Evolutionary conservation across 306 rosid genomes (phyloP).

Genomic region (Sicyos baderoa): DNA sequence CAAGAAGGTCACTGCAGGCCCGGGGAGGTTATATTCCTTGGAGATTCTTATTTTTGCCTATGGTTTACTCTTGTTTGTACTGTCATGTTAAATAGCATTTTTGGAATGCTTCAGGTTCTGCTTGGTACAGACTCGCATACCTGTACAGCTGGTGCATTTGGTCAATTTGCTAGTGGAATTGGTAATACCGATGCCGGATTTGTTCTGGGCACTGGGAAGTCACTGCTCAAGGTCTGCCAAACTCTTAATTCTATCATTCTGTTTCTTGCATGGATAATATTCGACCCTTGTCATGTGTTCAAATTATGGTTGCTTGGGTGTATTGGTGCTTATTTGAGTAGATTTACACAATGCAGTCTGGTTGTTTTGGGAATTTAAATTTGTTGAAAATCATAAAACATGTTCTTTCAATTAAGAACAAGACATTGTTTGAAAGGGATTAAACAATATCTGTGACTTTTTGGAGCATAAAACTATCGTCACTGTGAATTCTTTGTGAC

Average conservation of each 20-base stretch:
- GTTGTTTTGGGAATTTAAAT: neutral
- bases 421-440: neutral
- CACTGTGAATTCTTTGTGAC: neutral
- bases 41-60: conserved; percentile 17
- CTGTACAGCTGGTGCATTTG: conserved; percentile 96
- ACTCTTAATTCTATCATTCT: neutral
- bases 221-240: conserved; percentile 63
- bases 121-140: conserved; percentile 98
- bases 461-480: neutral
- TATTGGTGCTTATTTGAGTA: conserved; percentile 5
- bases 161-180: conserved; percentile 94
- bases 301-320: neutral
- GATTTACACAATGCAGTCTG: neutral
- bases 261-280: conserved; percentile 5
- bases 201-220: conserved; percentile 84
- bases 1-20: conserved; percentile 99
- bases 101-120: conserved; percentile 50
- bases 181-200: conserved; percentile 95
- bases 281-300: neutral
- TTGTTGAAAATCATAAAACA: neutral
- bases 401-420: neutral
- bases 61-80: neutral
- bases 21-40: conserved; percentile 57
- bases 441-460: neutral
- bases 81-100: conserved; percentile 9